Evolutionary conservation across 768 basidiomycete genomes (phyloP), one percentile per base, ranked within the genome.

Genomic region (Tulasnella sp.): DNA sequence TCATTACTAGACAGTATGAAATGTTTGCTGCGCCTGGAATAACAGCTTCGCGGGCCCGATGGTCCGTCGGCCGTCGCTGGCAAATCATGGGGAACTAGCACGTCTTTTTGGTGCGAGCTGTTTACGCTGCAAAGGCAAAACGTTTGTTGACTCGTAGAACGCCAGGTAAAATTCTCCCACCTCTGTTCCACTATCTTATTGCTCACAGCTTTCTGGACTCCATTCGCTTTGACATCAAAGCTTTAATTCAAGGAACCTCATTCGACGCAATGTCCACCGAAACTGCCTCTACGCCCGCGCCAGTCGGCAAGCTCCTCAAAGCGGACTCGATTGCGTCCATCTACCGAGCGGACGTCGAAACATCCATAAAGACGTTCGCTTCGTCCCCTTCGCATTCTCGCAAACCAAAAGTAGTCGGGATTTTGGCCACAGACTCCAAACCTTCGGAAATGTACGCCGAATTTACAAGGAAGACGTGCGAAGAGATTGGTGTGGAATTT

Each of bases 381-480:
- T 77, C 77, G 3, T 32, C 48, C 23, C 39, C 40, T 26, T 76
- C 75, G 18, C 32, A 46, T 26, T 46, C 51, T 32, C 83, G 29
- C 81, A 83, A 20, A 18, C 95, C 95, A 3, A 93, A 90, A 82
- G 88, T 99, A 37, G 91, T 98, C 74, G 97, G 96, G 1, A 97
- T 99, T 81, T 87, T 99, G 35, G 92, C 94, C 0, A 97, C 95
- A 0, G 89, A 91, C 0, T 90, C 91, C 5, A 89, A 89, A 9
- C 94, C 94, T 0, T 94, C 93, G 84, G 89, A 88, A 81, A 89
- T 87, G 81, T 97, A 97, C 82, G 92, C 95, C 10, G 91, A 96
- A 79, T 98, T 98, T 83, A 98, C 98, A 40, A 87, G 88, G 83
- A 96, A 91, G 83, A 94, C 96, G 81, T 99, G 98, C 84, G 90